Percentiles rank a stretch among this genome's conserved stretches.
These are phyloP conservation scores for Fusarium metavorans DNA, from an alignment of 2,329 filamentous ascomycete genomes.

Conservation along the genomic window DNA sequence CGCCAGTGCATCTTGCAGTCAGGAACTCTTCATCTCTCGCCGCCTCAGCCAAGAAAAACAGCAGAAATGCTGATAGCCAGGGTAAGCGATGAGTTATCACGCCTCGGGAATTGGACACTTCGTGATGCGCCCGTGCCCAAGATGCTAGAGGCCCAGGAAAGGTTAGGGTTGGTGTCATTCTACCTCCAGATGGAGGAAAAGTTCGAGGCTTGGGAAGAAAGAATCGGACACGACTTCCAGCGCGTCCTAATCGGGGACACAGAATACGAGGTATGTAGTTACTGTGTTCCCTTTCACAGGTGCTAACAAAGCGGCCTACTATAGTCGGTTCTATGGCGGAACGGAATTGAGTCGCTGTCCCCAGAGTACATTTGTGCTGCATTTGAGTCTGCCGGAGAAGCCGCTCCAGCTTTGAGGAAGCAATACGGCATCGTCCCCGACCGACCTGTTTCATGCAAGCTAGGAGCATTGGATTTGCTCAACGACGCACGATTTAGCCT, in stretches of 20 bases:
- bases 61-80: slow-evolving; percentile 7
- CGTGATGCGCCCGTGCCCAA: slow-evolving; percentile 1
- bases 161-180: slow-evolving; percentile 54
- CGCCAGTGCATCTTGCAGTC: slow-evolving; percentile 55
- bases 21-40: slow-evolving; percentile 57
- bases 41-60: slow-evolving; percentile 49
- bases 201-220: slow-evolving; percentile 52
- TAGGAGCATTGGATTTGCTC: slow-evolving; percentile 55
- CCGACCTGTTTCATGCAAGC: slow-evolving; percentile 54
- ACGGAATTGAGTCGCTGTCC: slow-evolving; percentile 53
- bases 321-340: slow-evolving; percentile 58
- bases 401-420: slow-evolving; percentile 30
- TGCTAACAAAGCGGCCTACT: slow-evolving; percentile 47
- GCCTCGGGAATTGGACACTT: not conserved
- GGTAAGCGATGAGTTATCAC: not conserved
- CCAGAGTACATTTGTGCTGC: slow-evolving; percentile 49
- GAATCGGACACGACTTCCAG: not conserved
- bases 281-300: not conserved
- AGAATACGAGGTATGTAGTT: not conserved
- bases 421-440: slow-evolving; percentile 54
- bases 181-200: slow-evolving; percentile 55
- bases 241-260: not conserved
- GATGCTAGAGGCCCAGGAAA: slow-evolving; percentile 50
- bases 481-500: slow-evolving; percentile 48
- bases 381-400: slow-evolving; percentile 49